Conservation (phyloP, 2,329 filamentous ascomycete species). For the Alternaria dauci region DNA sequence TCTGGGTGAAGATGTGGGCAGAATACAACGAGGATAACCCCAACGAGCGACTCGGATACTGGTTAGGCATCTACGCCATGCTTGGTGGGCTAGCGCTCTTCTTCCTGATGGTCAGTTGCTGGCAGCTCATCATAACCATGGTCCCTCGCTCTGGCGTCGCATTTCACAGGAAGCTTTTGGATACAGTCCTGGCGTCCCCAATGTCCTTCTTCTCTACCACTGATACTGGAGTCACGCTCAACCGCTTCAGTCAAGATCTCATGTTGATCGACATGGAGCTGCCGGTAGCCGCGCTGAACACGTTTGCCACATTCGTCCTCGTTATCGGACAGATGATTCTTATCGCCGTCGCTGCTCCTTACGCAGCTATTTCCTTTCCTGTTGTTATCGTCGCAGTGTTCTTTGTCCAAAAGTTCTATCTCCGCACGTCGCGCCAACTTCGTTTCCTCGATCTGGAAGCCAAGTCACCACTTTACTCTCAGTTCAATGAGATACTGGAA, state of each 20-base stretch:
- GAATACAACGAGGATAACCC: slow-evolving; percentile 52
- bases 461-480: slow-evolving; percentile 60
- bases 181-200: slow-evolving; percentile 57
- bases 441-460: slow-evolving; percentile 63
- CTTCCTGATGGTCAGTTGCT: slow-evolving; percentile 43
- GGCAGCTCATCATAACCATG: slow-evolving; percentile 62
- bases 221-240: slow-evolving; percentile 57
- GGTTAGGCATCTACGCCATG: slow-evolving; percentile 44
- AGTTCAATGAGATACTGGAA: slow-evolving; percentile 61
- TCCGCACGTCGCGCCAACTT: slow-evolving; percentile 58
- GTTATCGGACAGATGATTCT: slow-evolving; percentile 47
- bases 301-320: slow-evolving; percentile 46
- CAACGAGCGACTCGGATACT: slow-evolving; percentile 48
- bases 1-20: slow-evolving; percentile 62
- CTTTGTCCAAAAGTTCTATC: slow-evolving; percentile 57
- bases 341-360: slow-evolving; percentile 53
- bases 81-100: slow-evolving; percentile 38
- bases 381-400: slow-evolving; percentile 51
- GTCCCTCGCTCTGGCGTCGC: slow-evolving; percentile 61
- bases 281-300: slow-evolving; percentile 46
- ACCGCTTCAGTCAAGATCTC: slow-evolving; percentile 60
- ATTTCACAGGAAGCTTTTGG: slow-evolving; percentile 60
- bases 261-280: slow-evolving; percentile 57
- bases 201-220: slow-evolving; percentile 56
- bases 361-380: slow-evolving; percentile 53